A percentile compares a stretch with the other conserved stretches of the same genome.
Conservation (phyloP, 2,329 filamentous ascomycete species). For the Dothideomycetes sp. region DNA sequence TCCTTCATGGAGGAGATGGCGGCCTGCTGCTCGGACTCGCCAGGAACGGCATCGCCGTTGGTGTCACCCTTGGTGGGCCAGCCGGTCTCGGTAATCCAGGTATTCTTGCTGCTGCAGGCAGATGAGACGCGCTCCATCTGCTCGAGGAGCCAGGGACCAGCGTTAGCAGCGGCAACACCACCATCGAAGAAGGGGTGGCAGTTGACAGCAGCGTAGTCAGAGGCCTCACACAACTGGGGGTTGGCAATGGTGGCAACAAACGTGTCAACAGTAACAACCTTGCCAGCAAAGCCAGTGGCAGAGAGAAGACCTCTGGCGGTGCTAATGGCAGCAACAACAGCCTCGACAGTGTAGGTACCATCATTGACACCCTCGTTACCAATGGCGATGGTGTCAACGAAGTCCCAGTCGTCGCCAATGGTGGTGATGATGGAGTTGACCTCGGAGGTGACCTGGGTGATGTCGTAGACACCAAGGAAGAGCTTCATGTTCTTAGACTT, state of each 20-base stretch:
- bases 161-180: slow-evolving; percentile 45
- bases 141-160: slow-evolving; percentile 55
- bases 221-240: slow-evolving; percentile 59
- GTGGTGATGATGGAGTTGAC: slow-evolving; percentile 50
- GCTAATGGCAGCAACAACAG: slow-evolving; percentile 48
- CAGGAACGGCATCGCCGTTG: slow-evolving; percentile 61
- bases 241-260: slow-evolving; percentile 57
- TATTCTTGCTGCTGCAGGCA: slow-evolving; percentile 45
- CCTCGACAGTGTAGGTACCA: slow-evolving; percentile 37
- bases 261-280: slow-evolving; percentile 72
- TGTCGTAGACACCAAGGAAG: slow-evolving; percentile 64
- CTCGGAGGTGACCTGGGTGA: slow-evolving; percentile 44
- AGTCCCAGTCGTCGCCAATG: slow-evolving; percentile 53
- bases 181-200: slow-evolving; percentile 75
- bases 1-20: slow-evolving; percentile 56
- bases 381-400: slow-evolving; percentile 60
- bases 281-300: slow-evolving; percentile 55
- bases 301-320: slow-evolving; percentile 48
- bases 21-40: slow-evolving; percentile 50
- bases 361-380: slow-evolving; percentile 74
- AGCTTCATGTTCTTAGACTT: slow-evolving; percentile 56
- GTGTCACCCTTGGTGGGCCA: slow-evolving; percentile 62
- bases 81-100: slow-evolving; percentile 72
- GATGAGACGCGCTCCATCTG: slow-evolving; percentile 40
- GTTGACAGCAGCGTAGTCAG: slow-evolving; percentile 74